Evolutionary conservation across 2,329 filamentous ascomycete species (phyloP).

Genomic region (Colletotrichum neosansevieriae): DNA sequence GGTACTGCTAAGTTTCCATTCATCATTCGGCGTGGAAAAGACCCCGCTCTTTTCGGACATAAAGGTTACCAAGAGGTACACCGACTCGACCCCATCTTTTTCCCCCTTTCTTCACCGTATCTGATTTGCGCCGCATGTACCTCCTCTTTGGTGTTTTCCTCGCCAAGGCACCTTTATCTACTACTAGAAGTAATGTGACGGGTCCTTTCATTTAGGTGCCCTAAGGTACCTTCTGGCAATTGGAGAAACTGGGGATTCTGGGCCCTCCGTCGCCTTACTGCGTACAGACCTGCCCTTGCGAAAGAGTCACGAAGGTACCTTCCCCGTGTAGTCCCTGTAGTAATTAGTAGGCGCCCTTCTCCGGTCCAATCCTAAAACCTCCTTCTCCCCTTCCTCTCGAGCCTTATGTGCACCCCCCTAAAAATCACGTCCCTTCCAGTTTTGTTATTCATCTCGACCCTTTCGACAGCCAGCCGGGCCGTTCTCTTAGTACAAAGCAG

Average conservation of each 20-base stretch:
- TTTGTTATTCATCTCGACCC: conserved; percentile 4
- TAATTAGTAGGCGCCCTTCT: no score
- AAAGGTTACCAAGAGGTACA: no score
- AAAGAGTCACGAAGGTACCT: background rate
- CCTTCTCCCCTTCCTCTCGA: conserved; percentile 1
- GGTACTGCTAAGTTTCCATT: no score
- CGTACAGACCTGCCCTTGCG: no score
- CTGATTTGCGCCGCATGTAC: conserved; percentile 9
- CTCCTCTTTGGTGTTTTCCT: background rate
- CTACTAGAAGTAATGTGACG: no score
- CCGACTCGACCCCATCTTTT: background rate
- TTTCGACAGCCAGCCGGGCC: conserved; percentile 16
- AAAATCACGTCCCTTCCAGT: conserved; percentile 5
- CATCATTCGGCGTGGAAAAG: no score
- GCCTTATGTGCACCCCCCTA: conserved; percentile 18
- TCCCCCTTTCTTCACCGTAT: conserved; percentile 14
- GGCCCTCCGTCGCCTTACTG: no score
- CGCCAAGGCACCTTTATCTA: conserved; percentile 8
- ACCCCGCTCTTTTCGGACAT: no score
- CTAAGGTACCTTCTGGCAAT: no score
- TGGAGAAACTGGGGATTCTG: no score
- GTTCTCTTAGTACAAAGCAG: conserved; percentile 31
- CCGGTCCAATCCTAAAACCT: background rate
- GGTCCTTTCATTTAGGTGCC: no score
- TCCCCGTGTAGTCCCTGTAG: background rate